A percentile compares a stretch with the other conserved stretches of the same genome.
phyloP scores from a whole-genome alignment of 257 asterid genomes.

The Thymus quinquecostatus region DNA sequence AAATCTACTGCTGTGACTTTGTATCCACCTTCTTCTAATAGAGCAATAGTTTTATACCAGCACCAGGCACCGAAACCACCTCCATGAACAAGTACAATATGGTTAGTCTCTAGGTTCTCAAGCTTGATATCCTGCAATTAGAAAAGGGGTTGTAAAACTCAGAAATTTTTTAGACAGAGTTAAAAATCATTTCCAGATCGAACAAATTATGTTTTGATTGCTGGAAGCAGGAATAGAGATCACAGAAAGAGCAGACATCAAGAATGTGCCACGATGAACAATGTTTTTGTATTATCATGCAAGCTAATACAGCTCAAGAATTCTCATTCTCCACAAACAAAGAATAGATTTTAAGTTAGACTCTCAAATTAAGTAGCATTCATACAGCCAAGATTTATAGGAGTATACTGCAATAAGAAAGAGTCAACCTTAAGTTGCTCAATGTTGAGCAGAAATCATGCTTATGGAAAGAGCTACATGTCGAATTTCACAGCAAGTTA shows the following conservation, averaged over 20 bases:
- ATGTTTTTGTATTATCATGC: neutral
- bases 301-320: neutral
- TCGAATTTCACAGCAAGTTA: neutral
- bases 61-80: slow-evolving; percentile 99
- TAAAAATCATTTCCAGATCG: neutral
- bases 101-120: slow-evolving; percentile 75
- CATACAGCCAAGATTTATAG: neutral
- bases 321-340: slow-evolving; percentile 9
- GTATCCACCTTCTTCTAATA: slow-evolving; percentile 82
- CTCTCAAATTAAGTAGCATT: neutral
- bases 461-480: neutral
- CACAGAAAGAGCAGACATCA: neutral
- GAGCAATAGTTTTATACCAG: slow-evolving; percentile 98
- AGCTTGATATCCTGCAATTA: slow-evolving; percentile 68
- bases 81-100: slow-evolving; percentile 96
- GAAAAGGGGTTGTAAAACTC: slow-evolving; percentile 21
- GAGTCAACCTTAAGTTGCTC: neutral
- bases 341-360: neutral
- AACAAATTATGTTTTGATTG: neutral
- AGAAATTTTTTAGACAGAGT: slow-evolving; percentile 3
- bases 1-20: slow-evolving; percentile 95
- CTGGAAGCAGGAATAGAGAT: slow-evolving; percentile 5
- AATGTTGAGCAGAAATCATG: neutral
- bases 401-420: neutral
- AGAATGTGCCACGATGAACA: neutral